phyloP scores from a whole-genome alignment of 2,329 filamentous ascomycete species.

The Pyricularia sp. region DNA sequence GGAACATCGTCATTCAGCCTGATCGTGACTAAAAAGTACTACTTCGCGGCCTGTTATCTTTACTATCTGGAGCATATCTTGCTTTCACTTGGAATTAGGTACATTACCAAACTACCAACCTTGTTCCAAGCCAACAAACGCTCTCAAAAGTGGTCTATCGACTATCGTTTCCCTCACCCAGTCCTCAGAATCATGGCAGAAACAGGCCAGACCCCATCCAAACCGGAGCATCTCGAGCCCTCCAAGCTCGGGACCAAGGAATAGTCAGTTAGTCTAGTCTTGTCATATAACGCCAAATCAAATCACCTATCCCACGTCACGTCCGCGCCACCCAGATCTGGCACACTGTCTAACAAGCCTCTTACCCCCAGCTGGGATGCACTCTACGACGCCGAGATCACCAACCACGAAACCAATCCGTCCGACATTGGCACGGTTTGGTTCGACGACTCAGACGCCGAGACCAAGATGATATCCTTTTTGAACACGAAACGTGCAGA shows the following conservation, averaged over 20 bases:
- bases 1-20: not conserved
- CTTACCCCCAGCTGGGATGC: conserved; percentile 55
- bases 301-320: not conserved
- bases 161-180: not conserved
- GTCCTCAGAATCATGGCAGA: not conserved
- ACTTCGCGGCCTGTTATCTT: not conserved
- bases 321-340: not conserved
- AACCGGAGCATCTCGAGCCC: conserved; percentile 62
- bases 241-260: conserved; percentile 79
- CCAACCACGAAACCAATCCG: conserved; percentile 63
- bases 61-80: not conserved
- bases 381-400: conserved; percentile 62
- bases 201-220: conserved; percentile 12
- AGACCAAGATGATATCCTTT: conserved; percentile 67
- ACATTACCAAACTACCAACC: not conserved
- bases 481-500: conserved; percentile 34
- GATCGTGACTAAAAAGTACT: not conserved
- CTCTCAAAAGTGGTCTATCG: not conserved
- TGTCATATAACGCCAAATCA: not conserved
- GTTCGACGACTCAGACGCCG: conserved; percentile 91
- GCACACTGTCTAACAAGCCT: not conserved
- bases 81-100: not conserved
- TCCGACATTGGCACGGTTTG: conserved; percentile 82
- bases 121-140: not conserved
- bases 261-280: conserved; percentile 51